These are phyloP conservation scores for Starmerella bacillaris DNA, from an alignment of 805 yeast species.

Conservation along the genomic window DNA sequence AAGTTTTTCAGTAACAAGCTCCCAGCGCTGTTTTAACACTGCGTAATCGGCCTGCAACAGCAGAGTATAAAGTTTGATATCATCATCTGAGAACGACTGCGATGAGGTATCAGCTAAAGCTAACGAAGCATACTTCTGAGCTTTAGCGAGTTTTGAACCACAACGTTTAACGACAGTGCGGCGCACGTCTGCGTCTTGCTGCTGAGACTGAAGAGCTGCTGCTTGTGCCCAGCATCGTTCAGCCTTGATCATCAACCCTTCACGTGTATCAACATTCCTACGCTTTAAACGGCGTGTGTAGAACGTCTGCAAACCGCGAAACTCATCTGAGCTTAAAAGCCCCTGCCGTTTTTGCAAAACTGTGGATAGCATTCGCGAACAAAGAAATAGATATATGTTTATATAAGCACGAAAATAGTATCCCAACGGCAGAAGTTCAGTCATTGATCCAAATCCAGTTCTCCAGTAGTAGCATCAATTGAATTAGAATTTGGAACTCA, in stretches of 20 bases:
- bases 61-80: conserved; percentile 23
- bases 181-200: conserved; percentile 30
- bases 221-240: conserved; percentile 65
- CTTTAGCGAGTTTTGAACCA: conserved; percentile 49
- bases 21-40: conserved; percentile 40
- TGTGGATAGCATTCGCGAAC: background rate
- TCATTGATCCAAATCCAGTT: no score
- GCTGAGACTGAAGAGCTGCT: conserved; percentile 41
- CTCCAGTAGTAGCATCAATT: no score
- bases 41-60: conserved; percentile 36
- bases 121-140: conserved; percentile 31
- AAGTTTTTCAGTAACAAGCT: conserved; percentile 37
- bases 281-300: conserved; percentile 36
- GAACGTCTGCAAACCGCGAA: background rate
- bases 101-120: conserved; percentile 5
- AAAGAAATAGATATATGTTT: no score
- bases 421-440: no score
- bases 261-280: conserved; percentile 37
- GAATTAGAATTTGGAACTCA: no score
- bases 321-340: background rate
- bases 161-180: conserved; percentile 30
- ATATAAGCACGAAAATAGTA: no score
- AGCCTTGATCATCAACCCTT: conserved; percentile 41
- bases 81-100: conserved; percentile 9
- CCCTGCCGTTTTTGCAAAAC: background rate